Evolutionary conservation across 2,329 filamentous ascomycete genomes (phyloP), one percentile per base, ranked within the genome.

Genomic region (Pestalotiopsis sp.): DNA sequence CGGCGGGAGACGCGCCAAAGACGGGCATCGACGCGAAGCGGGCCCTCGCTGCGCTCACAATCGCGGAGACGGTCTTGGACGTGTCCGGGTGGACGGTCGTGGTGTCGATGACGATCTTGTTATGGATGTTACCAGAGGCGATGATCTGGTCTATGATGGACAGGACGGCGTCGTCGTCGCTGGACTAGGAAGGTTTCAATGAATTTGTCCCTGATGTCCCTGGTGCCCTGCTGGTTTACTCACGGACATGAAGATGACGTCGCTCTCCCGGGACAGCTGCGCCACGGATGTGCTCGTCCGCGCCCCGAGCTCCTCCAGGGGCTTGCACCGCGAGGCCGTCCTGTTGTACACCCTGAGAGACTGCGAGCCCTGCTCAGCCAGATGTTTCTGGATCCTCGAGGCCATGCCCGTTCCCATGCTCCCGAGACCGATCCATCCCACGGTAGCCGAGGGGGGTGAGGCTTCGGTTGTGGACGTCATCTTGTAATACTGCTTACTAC

Each of bases 341-440:
- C 84, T 82, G 67, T 86, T 86, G 68, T 77, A 80, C 70, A 83
- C 87, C 1, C 69, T 73, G 1, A 87, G 73, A 4, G 72, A 68
- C 0, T 78, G 71, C 0, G 72, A 65, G 1, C 66, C 63, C 6
- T 66, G 70, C 4, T 70, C 66, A 1, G 61, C 68, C 0, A 86
- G 69, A 64, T 86, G 75, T 31, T 77, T 81, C 56, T 87, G 85
- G 0, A 87, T 77, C 68, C 87, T 87, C 6, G 74, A 76, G 1
- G 85, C 82, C 85, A 87, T 87, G 1, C 75, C 77, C 0, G 81
- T 75, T 1, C 85, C 85, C 85, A 87, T 87, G 0, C 83, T 87
- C 1, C 85, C 85, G 0, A 87, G 80, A 4, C 85, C 85, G 49
- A 73, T 71, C 72, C 72, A 76, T 20, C 69, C 70, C 49, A 52